These are phyloP conservation scores for Mycosphaerelloides madeirae DNA, from an alignment of 2,329 filamentous ascomycete species.

Conservation along the genomic window DNA sequence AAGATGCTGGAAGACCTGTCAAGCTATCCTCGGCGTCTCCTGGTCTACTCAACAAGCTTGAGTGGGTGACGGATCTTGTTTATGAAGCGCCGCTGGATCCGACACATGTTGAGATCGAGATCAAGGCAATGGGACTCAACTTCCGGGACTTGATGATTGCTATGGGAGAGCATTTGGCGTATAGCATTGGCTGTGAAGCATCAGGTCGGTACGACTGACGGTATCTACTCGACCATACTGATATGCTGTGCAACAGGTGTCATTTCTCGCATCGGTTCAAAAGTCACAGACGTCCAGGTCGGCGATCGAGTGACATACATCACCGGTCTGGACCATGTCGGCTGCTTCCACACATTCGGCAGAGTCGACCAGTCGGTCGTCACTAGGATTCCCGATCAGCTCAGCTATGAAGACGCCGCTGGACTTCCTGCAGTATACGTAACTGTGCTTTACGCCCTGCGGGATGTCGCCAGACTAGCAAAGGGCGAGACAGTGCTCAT, in stretches of 20 bases:
- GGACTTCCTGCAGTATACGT: slow-evolving; percentile 21
- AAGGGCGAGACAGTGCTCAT: slow-evolving; percentile 35
- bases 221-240: too few relatives aligned
- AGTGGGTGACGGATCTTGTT: slow-evolving; percentile 16
- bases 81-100: not conserved
- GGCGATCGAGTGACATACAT: slow-evolving; percentile 16
- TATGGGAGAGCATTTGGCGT: slow-evolving; percentile 12
- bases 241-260: too few relatives aligned
- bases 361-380: slow-evolving; percentile 1
- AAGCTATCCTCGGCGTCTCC: slow-evolving; percentile 4
- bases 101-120: not conserved
- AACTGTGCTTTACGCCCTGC: slow-evolving; percentile 29
- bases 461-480: slow-evolving; percentile 15
- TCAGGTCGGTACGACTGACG: slow-evolving; percentile 8
- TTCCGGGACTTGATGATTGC: slow-evolving; percentile 23
- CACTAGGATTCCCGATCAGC: slow-evolving; percentile 13
- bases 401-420: slow-evolving; percentile 22
- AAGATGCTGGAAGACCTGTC: slow-evolving; percentile 6
- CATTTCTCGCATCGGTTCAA: slow-evolving; percentile 9
- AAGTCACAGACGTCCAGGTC: slow-evolving; percentile 8
- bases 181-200: slow-evolving; percentile 10
- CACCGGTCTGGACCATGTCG: not conserved
- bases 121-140: slow-evolving; percentile 22
- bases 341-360: not conserved
- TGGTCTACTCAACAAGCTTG: slow-evolving; percentile 19